Conservation (phyloP, 75 land plant species). For the Azolla pinnata region DNA sequence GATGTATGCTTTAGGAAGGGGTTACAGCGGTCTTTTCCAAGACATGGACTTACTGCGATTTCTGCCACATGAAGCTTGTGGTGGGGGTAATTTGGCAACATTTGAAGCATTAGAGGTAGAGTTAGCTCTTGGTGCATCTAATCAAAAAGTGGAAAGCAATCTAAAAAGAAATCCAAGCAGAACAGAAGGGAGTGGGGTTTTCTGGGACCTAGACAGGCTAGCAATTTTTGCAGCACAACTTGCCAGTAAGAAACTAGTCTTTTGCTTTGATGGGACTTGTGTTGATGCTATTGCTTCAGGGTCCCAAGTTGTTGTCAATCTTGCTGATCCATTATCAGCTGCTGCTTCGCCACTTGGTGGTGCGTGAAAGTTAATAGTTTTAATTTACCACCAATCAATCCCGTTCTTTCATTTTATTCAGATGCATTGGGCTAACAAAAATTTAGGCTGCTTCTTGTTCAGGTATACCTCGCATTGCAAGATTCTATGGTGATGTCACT, state of each 20-base stretch:
- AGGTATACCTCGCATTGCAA: slow-evolving; percentile 95
- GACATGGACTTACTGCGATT: slow-evolving; percentile 78
- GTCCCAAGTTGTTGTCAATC: slow-evolving; percentile 60
- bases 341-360: slow-evolving; percentile 98
- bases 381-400: slow-evolving; percentile 61
- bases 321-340: slow-evolving; percentile 88
- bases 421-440: too few relatives aligned
- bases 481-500: slow-evolving; percentile 73
- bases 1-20: slow-evolving; percentile 82
- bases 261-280: slow-evolving; percentile 97
- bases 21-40: slow-evolving; percentile 92
- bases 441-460: slow-evolving; percentile 5
- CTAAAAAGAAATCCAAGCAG: slow-evolving; percentile 37
- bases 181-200: slow-evolving; percentile 74
- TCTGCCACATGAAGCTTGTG: slow-evolving; percentile 94
- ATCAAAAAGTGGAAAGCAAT: slow-evolving; percentile 51
- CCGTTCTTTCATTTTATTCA: slow-evolving; percentile 75
- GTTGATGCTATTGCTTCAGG: slow-evolving; percentile 53
- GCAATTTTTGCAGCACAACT: slow-evolving; percentile 59
- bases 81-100: slow-evolving; percentile 93
- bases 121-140: slow-evolving; percentile 28
- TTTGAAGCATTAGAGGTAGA: slow-evolving; percentile 84
- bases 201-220: slow-evolving; percentile 88
- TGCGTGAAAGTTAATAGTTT: slow-evolving; percentile 14
- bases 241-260: slow-evolving; percentile 79